Conservation (phyloP, 805 yeast genomes). For the Priceomyces carsonii region DNA sequence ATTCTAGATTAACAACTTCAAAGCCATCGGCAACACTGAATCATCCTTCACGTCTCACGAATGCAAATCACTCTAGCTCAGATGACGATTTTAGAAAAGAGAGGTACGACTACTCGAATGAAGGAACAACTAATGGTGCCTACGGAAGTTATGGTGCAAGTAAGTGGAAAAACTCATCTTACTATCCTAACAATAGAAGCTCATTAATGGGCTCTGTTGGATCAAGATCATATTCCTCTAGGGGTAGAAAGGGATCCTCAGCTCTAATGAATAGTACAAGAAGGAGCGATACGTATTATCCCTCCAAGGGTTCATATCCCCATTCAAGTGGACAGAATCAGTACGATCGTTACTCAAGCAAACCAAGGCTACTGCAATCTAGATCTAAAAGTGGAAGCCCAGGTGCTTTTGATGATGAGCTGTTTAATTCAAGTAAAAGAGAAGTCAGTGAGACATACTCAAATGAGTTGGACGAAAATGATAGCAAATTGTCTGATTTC, state of each 20-base stretch:
- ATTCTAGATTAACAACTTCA: slow-evolving; percentile 14
- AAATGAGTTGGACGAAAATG: slow-evolving; percentile 5
- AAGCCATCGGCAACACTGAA: slow-evolving; percentile 10
- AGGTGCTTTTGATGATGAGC: slow-evolving; percentile 3
- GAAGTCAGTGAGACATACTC: slow-evolving; percentile 8
- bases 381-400: slow-evolving; percentile 9
- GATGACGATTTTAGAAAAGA: slow-evolving; percentile 14
- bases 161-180: slow-evolving; percentile 8
- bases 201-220: slow-evolving; percentile 25
- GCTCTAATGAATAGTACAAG: slow-evolving; percentile 19
- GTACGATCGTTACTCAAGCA: slow-evolving; percentile 14
- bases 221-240: slow-evolving; percentile 18
- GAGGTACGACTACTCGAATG: slow-evolving; percentile 10
- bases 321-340: slow-evolving; percentile 4
- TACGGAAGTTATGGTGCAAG: slow-evolving; percentile 5
- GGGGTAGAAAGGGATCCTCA: slow-evolving; percentile 22
- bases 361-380: slow-evolving; percentile 8
- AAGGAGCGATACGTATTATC: slow-evolving; percentile 31
- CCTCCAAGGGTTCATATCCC: slow-evolving; percentile 16
- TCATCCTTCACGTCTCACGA: slow-evolving; percentile 6
- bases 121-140: slow-evolving; percentile 4
- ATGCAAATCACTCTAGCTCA: background rate
- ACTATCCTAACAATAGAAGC: slow-evolving; percentile 15
- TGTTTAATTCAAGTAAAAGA: slow-evolving; percentile 4
- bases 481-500: slow-evolving; percentile 5